A percentile compares a stretch with the other conserved stretches of the same genome.
phyloP scores from a whole-genome alignment of 495 filamentous ascomycete genomes.

The Penicillium verhagenii region DNA sequence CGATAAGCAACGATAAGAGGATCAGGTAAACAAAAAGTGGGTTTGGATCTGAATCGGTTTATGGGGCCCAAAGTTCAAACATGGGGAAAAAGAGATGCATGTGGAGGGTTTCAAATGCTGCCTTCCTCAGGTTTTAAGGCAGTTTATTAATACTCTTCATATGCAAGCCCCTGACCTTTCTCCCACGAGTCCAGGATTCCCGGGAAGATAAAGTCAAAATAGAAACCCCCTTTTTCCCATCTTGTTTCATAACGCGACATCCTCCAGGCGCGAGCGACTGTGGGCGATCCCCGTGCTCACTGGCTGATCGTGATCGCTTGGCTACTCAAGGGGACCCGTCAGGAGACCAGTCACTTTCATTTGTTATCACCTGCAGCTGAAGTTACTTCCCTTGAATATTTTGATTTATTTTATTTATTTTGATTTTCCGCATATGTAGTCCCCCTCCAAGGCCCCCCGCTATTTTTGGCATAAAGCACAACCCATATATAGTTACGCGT shows the following conservation, averaged over 20 bases:
- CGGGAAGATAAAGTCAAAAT: neutral
- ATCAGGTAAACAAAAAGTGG: too few species aligned
- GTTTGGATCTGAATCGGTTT: neutral
- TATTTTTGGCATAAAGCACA: neutral
- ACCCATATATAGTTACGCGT: neutral
- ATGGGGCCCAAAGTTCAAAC: neutral
- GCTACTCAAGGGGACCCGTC: conserved; percentile 18
- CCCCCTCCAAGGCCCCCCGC: neutral
- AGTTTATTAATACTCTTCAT: neutral
- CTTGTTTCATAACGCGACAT: conserved; percentile 21
- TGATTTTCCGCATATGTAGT: neutral
- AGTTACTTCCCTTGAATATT: neutral
- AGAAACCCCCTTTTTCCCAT: neutral
- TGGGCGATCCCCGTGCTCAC: conserved; percentile 10
- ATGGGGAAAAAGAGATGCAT: neutral
- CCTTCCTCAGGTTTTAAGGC: neutral
- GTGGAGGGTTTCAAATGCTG: neutral
- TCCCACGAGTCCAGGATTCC: neutral
- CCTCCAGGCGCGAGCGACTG: neutral
- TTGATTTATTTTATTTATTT: too few species aligned
- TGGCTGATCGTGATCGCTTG: conserved; percentile 17
- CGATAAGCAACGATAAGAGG: neutral
- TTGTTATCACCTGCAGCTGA: conserved; percentile 26
- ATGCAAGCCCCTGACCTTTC: neutral
- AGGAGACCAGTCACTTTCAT: conserved; percentile 28